Base-by-base conservation (phyloP, 139 green algal species). In the Picochlorum sp. region DNA sequence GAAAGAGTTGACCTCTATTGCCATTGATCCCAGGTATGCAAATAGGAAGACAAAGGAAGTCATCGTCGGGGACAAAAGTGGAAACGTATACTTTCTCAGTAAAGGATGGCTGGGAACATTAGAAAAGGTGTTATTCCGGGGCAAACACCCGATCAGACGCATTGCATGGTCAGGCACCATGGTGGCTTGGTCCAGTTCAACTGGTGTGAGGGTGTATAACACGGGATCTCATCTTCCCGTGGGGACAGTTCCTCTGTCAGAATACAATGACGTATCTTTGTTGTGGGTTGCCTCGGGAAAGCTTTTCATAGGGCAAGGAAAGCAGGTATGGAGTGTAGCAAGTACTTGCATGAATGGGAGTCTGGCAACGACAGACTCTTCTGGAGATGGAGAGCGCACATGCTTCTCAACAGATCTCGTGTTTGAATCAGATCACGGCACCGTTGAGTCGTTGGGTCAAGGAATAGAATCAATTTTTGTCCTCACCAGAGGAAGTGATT, bases 141-240 rank as follows among this genome's bases (percentile, higher is more conserved):
- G 85, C 1, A 85, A 86, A 74, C 81, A 82, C 4, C 54, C 77
- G 7, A 72, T 97, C 10, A 72, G 72, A 18, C 63, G 69, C 11
- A 71, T 87, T 4, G 65, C 66, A 10, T 97, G 90, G 92, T 67
- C 70, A 18, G 81, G 78, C 13, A 68, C 60, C 4, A 64, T 96
- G 15, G 69, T 98, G 9, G 90, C 94, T 1, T 98, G 92, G 92
- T 83, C 85, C 6, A 94, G 83, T 30, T 79, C 90, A 56, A 61
- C 65, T 7, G 79, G 80, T 1, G 72, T 95, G 74, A 87, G 81
- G 8, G 74, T 97, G 47, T 96, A 95, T 72, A 84, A 93, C 64
- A 84, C 71, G 4, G 60, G 61, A 15, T 62, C 54, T 11, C 77
- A 92, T 37, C 74, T 77, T 41, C 55, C 72, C 18, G 64, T 94